Evolutionary conservation across 352 stramenopile species (phyloP), one percentile per base, ranked within the genome.

Genomic region (Blastocystis sp.): DNA sequence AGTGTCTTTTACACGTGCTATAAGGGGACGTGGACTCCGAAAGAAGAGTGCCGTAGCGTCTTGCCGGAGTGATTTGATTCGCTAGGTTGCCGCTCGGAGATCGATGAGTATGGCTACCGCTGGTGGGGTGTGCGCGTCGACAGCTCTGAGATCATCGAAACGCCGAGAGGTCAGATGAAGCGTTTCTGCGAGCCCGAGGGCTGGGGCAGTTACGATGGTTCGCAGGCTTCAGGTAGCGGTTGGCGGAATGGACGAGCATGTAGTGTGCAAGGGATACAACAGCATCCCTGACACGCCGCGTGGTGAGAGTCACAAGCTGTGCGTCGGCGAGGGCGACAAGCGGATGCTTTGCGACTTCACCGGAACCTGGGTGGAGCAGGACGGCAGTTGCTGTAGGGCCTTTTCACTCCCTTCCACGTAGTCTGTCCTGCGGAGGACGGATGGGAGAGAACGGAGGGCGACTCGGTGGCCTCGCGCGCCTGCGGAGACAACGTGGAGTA

Each of bases 111-210:
- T 3, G 67, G 67, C 16, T 78, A 44, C 36, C 42, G 44, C 16
- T 78, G 67, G 67, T 78, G 67, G 67, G 67, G 67, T 46, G 67
- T 78, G 32, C 56, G 57, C n/a, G 67, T 78, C 7, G 57, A 78
- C 44, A 78, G 57, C n/a, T 34, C 42, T 0, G 67, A 78, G 21
- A 32, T 44, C 4, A 61, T 78, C 11, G 49, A 57, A n/a, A 78
- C 67, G 11, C 21, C 67, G 11, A 36, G 18, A 27, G 67, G 67
- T 29, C 21, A 8, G 29, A 27, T 78, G 67, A 78, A 78, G 48
- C 67, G 67, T 78, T 78, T 78, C 48, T 78, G 67, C 48, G 32
- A 78, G 49, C 4, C 44, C 36, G 56, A 34, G 21, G 67, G 67
- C 16, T 78, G 67, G 67, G 67, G 67, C n/a, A 40, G 57, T 27